A percentile compares a stretch with the other conserved stretches of the same genome.
Evolutionary conservation across 441 rosid genomes (phyloP).

Genomic region (Codiaeum variegatum): DNA sequence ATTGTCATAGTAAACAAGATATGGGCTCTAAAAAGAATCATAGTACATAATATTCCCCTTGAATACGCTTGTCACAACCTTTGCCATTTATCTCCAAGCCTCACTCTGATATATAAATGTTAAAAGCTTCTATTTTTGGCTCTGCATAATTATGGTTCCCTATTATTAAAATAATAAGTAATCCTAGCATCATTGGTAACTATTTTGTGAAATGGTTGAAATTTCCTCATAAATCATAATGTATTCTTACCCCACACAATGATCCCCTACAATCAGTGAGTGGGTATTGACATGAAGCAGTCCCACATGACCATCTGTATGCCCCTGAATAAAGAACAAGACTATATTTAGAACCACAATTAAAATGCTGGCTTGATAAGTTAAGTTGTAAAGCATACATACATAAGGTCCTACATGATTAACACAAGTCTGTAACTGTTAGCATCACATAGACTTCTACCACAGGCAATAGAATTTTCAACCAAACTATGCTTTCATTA

Average conservation of each 20-base stretch:
- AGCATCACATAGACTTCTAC: neutral
- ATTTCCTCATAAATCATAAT: neutral
- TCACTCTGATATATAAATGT: neutral
- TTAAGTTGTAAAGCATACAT: neutral
- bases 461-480: neutral
- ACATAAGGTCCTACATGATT: neutral
- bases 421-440: neutral
- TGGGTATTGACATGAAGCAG: conserved; percentile 60
- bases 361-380: neutral
- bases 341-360: neutral
- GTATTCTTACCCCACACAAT: conserved; percentile 72
- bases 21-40: conserved; percentile 3
- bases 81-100: neutral
- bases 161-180: conserved; percentile 1
- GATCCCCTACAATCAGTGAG: conserved; percentile 84
- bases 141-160: neutral
- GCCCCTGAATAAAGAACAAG: conserved; percentile 61
- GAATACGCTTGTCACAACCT: neutral
- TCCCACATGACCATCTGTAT: conserved; percentile 85
- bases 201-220: conserved; percentile 1
- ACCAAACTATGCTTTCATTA: neutral
- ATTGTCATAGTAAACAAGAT: neutral
- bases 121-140: neutral
- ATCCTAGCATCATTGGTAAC: neutral
- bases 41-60: neutral